Evolutionary conservation across 305 asterid species (phyloP).

Genomic region (Fraxinus dipetala): DNA sequence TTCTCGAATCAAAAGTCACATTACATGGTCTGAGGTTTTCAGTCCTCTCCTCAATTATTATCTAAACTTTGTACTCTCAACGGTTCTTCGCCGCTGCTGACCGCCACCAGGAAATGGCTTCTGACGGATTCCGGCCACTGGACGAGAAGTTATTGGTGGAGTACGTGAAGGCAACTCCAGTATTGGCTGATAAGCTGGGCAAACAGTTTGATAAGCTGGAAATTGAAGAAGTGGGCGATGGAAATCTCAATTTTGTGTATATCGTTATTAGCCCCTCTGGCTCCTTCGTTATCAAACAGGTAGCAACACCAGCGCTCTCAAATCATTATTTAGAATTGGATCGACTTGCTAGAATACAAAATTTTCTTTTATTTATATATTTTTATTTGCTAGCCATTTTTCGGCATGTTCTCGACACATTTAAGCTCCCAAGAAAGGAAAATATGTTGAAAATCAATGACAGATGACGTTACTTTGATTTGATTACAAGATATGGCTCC

Average conservation of each 20-base stretch:
- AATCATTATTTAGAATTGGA: neutral
- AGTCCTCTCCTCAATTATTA: neutral
- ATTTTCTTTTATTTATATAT: neutral
- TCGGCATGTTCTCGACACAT: neutral
- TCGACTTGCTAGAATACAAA: neutral
- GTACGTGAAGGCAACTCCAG: conserved; percentile 68
- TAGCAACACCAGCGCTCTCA: neutral
- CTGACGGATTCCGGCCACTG: conserved; percentile 62
- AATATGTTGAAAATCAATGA: neutral
- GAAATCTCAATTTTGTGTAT: conserved; percentile 90
- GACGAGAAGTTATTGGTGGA: conserved; percentile 70
- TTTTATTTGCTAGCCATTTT: neutral
- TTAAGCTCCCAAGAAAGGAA: neutral
- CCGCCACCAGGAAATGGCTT: conserved; percentile 41
- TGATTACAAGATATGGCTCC: neutral
- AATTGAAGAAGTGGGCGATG: conserved; percentile 91
- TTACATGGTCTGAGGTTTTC: neutral
- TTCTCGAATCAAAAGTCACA: neutral
- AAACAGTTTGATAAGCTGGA: conserved; percentile 52
- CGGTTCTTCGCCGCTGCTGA: conserved; percentile 7
- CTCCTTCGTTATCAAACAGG: conserved; percentile 90
- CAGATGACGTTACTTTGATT: neutral
- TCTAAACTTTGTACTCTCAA: neutral
- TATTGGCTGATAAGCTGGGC: conserved; percentile 62
- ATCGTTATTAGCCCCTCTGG: conserved; percentile 58